phyloP scores from a whole-genome alignment of 73 alveolate species.

The Blepharisma stoltei region DNA sequence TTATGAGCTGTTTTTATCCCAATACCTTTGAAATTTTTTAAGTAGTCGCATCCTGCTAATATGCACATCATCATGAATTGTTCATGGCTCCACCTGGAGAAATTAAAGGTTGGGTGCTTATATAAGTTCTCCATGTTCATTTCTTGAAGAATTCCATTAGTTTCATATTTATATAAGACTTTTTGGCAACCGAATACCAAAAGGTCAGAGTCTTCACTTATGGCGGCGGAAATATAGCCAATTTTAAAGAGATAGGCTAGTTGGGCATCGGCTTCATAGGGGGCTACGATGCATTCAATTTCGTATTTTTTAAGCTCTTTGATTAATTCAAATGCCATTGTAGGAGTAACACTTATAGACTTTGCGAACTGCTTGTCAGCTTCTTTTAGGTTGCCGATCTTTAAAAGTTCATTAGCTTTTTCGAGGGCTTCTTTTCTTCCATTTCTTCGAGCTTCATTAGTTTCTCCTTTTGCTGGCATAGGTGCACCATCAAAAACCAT shows the following conservation, averaged over 20 bases:
- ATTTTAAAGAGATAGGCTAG: slow-evolving; percentile 81
- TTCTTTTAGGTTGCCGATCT: slow-evolving; percentile 39
- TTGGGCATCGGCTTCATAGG: slow-evolving; percentile 99
- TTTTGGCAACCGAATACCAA: slow-evolving; percentile 88
- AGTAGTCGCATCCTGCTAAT: slow-evolving; percentile 97
- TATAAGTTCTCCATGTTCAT: slow-evolving; percentile 55
- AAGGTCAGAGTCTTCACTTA: slow-evolving; percentile 98
- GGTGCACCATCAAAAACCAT: slow-evolving; percentile 98
- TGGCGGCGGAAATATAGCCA: slow-evolving; percentile 79
- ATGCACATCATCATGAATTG: slow-evolving; percentile 84
- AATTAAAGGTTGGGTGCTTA: slow-evolving; percentile 55
- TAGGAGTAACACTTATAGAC: slow-evolving; percentile 87
- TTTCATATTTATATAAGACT: slow-evolving; percentile 78
- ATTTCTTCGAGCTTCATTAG: slow-evolving; percentile 69
- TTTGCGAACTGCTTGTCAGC: slow-evolving; percentile 67
- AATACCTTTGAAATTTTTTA: slow-evolving; percentile 80
- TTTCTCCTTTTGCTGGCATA: slow-evolving; percentile 82
- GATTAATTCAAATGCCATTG: slow-evolving; percentile 77
- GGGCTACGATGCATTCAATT: slow-evolving; percentile 93
- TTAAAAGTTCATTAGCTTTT: slow-evolving; percentile 47
- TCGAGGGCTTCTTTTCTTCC: slow-evolving; percentile 56
- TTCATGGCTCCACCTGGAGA: slow-evolving; percentile 71
- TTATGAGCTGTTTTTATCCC: slow-evolving; percentile 53
- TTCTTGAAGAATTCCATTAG: slow-evolving; percentile 58
- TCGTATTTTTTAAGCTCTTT: slow-evolving; percentile 44